Conservation (phyloP, 1,284 basidiomycete species). For the Mycena citricolor region DNA sequence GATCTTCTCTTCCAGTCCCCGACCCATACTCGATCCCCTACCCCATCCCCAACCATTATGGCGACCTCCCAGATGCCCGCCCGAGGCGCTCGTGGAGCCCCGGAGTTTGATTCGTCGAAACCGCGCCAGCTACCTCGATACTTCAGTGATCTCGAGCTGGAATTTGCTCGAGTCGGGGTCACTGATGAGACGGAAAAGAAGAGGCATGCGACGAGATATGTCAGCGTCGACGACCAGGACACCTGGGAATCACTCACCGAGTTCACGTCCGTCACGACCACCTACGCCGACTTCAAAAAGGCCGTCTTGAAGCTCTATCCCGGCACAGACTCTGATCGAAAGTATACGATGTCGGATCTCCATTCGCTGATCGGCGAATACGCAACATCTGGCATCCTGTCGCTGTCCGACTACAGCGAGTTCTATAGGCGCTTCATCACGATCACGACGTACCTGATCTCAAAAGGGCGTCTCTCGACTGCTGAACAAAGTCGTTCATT, state of each 20-base stretch:
- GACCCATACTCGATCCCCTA: background rate
- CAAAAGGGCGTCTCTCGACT: conserved; percentile 13
- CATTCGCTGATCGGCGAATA: conserved; percentile 15
- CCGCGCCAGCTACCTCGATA: background rate
- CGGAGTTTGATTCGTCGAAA: background rate
- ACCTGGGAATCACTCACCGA: conserved; percentile 6
- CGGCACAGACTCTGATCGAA: conserved; percentile 13
- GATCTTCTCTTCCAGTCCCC: conserved; percentile 1
- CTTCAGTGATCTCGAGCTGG: background rate
- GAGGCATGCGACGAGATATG: conserved; percentile 8
- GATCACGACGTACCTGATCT: conserved; percentile 12
- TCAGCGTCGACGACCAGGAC: conserved; percentile 5
- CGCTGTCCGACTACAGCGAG: conserved; percentile 10
- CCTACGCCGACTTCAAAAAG: conserved; percentile 6
- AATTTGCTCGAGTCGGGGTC: background rate
- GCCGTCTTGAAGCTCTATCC: conserved; percentile 11
- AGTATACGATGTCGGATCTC: conserved; percentile 13
- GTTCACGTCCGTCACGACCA: conserved; percentile 4
- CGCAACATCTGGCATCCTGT: conserved; percentile 6
- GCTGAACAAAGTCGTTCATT: conserved; percentile 18
- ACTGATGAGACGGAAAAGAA: conserved; percentile 11
- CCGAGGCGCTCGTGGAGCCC: conserved; percentile 2
- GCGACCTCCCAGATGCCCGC: background rate
- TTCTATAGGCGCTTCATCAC: conserved; percentile 19
- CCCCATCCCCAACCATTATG: background rate